These are phyloP conservation scores for Backusella tarrabulga DNA, from an alignment of 192 early-diverging fungal genomes.

Conservation along the genomic window DNA sequence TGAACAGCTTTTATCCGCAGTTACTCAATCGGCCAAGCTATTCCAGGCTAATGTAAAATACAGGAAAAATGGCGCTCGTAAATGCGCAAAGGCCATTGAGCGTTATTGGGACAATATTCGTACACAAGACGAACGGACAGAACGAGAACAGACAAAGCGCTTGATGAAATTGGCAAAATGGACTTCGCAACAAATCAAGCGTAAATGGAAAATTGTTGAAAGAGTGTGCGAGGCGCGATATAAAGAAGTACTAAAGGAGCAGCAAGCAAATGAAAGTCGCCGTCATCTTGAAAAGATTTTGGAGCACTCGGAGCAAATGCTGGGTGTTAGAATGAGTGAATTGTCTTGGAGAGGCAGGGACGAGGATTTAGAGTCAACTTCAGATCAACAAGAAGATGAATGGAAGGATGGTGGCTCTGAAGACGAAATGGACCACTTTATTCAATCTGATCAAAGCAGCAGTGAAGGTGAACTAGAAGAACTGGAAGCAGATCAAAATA, in stretches of 20 bases:
- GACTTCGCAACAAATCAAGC: conserved; percentile 62
- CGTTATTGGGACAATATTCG: conserved; percentile 55
- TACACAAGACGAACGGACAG: conserved; percentile 50
- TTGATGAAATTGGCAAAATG: conserved; percentile 60
- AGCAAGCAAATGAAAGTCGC: conserved; percentile 58
- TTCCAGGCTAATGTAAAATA: conserved; percentile 42
- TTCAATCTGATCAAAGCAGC: conserved; percentile 28
- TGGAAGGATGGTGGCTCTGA: not conserved
- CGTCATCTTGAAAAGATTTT: conserved; percentile 70
- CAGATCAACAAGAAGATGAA: not conserved
- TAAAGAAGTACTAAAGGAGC: conserved; percentile 56
- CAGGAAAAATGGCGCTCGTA: conserved; percentile 41
- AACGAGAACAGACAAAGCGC: conserved; percentile 48
- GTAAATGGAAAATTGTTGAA: conserved; percentile 71
- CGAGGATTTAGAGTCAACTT: not conserved
- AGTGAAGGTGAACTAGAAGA: conserved; percentile 45
- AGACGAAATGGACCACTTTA: conserved; percentile 20
- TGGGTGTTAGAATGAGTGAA: conserved; percentile 55
- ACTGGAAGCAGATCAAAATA: conserved; percentile 61
- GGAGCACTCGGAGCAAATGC: conserved; percentile 68
- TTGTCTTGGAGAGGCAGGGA: not conserved
- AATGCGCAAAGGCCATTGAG: conserved; percentile 51
- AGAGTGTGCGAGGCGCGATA: conserved; percentile 57
- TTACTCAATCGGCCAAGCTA: conserved; percentile 34
- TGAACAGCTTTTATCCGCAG: conserved; percentile 45